Conservation (phyloP, 768 basidiomycete species). For the Psilocybe tampanensis region DNA sequence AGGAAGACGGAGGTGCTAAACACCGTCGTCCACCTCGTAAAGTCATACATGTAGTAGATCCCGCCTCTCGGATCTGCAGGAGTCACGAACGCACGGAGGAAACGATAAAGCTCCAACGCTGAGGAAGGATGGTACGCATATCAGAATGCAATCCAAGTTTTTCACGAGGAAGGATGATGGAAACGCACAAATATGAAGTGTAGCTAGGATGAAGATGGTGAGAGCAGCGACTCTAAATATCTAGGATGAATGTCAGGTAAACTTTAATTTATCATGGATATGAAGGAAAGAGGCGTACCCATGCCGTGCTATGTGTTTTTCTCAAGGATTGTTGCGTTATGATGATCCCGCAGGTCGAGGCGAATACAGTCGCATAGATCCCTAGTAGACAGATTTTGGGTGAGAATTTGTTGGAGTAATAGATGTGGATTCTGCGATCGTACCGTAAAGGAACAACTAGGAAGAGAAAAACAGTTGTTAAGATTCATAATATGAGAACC, state of each 20-base stretch:
- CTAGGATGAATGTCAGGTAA: background rate
- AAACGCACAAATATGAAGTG: background rate
- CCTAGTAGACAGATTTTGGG: background rate
- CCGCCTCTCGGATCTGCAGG: background rate
- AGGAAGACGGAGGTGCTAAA: background rate
- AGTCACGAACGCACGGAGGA: background rate
- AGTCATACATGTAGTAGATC: background rate
- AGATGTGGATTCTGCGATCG: background rate
- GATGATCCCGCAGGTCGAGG: background rate
- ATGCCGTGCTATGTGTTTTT: background rate
- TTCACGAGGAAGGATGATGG: no score
- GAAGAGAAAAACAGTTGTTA: background rate
- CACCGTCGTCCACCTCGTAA: background rate
- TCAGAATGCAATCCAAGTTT: no score
- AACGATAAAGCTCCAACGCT: background rate
- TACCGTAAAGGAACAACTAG: background rate
- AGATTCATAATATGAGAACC: no score
- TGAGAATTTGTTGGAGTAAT: background rate
- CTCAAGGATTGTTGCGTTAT: background rate
- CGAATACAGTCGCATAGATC: background rate
- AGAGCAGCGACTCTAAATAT: background rate
- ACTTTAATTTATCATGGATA: background rate
- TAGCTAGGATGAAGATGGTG: background rate
- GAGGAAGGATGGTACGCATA: background rate
- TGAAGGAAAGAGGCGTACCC: background rate